A percentile compares a stretch with the other conserved stretches of the same genome.
These are phyloP conservation scores for Fusarium stilboides DNA, from an alignment of 2,329 filamentous ascomycete genomes.

Conservation along the genomic window DNA sequence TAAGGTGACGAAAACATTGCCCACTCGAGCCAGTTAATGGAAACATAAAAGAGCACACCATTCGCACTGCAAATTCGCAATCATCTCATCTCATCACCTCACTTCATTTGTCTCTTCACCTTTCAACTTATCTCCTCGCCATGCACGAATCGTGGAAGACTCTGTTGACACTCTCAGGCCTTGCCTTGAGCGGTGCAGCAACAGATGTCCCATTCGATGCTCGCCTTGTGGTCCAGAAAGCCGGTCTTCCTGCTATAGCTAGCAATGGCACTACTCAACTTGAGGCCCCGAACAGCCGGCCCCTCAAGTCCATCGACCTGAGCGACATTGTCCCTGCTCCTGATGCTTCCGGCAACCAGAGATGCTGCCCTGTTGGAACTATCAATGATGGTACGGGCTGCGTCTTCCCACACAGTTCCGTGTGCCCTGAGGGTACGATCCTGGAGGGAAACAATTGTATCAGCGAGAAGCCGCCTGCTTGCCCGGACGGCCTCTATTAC, in stretches of 20 bases:
- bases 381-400: conserved; percentile 35
- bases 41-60: neutral
- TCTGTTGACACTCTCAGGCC: neutral
- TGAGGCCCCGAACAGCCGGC: neutral
- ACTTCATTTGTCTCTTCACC: neutral
- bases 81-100: neutral
- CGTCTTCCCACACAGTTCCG: conserved; percentile 36
- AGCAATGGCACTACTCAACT: conserved; percentile 1
- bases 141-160: conserved; percentile 19
- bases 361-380: conserved; percentile 32
- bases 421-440: conserved; percentile 21
- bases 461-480: conserved; percentile 9
- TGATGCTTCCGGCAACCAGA: conserved; percentile 17
- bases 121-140: neutral
- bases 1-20: neutral
- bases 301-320: conserved; percentile 7
- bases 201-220: conserved; percentile 11
- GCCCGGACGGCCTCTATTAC: conserved; percentile 12
- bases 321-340: conserved; percentile 18
- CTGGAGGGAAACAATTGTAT: conserved; percentile 35
- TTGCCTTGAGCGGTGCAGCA: neutral
- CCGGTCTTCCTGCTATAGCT: neutral
- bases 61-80: neutral
- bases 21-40: neutral
- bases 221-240: conserved; percentile 11